These are phyloP conservation scores for Gremmenia infestans DNA, from an alignment of 2,329 filamentous ascomycete species.

Conservation along the genomic window DNA sequence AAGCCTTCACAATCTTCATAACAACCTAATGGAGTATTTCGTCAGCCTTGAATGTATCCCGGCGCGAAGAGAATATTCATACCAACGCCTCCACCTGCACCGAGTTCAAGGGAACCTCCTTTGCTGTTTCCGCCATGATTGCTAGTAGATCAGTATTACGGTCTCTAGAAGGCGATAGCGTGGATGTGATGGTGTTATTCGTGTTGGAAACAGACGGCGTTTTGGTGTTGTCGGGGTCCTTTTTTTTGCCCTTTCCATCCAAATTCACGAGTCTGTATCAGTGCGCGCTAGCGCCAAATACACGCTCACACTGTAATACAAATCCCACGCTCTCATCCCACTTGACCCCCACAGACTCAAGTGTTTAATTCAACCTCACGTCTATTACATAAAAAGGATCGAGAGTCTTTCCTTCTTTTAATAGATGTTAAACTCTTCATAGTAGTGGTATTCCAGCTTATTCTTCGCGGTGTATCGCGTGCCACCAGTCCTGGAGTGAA, in stretches of 20 bases:
- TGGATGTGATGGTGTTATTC: neutral
- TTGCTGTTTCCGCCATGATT: constrained; percentile 53
- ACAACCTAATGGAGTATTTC: constrained; percentile 58
- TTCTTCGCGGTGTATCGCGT: no score
- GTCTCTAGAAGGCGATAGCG: neutral
- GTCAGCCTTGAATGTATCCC: constrained; percentile 24
- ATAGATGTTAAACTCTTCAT: no score
- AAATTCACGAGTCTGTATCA: no score
- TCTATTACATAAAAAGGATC: no score
- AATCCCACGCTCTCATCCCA: no score
- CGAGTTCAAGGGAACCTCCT: constrained; percentile 71
- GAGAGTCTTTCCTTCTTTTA: no score
- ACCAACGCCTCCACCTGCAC: constrained; percentile 95
- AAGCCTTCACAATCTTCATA: constrained; percentile 98
- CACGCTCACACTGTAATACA: no score
- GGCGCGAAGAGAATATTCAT: constrained; percentile 39
- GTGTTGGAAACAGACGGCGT: neutral
- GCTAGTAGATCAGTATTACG: neutral
- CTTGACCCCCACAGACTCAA: no score
- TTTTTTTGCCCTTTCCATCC: neutral
- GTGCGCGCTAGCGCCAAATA: no score
- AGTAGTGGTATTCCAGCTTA: no score
- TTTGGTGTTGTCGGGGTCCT: neutral
- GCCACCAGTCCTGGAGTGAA: no score
- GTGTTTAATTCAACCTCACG: no score